A percentile compares a stretch with the other conserved stretches of the same genome.
These are phyloP conservation scores for Elongisporangium senticosum DNA, from an alignment of 352 stramenopile genomes.

Conservation along the genomic window DNA sequence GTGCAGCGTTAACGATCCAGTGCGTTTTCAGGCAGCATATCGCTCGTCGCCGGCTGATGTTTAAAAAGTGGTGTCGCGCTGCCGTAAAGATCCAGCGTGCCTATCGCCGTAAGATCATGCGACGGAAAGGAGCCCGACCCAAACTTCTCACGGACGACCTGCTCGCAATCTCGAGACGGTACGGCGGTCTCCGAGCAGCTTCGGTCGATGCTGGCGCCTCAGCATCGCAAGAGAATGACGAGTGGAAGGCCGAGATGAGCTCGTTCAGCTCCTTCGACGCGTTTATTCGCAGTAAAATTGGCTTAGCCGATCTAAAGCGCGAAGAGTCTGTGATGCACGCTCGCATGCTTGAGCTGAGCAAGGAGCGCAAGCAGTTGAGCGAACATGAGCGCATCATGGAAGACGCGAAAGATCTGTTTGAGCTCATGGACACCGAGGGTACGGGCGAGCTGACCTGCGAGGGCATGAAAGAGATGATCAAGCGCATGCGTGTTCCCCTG, in stretches of 20 bases:
- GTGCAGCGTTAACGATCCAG: constrained; percentile 43
- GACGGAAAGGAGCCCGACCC: constrained; percentile 27
- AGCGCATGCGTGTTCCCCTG: constrained; percentile 52
- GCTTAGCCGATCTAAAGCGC: constrained; percentile 41
- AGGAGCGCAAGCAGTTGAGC: constrained; percentile 29
- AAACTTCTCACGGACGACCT: constrained; percentile 44
- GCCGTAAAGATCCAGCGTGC: constrained; percentile 49
- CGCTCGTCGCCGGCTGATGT: constrained; percentile 38
- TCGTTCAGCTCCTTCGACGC: constrained; percentile 52
- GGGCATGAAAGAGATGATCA: constrained; percentile 39
- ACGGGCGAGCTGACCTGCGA: constrained; percentile 45
- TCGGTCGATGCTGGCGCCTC: constrained; percentile 1
- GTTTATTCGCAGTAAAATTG: constrained; percentile 40
- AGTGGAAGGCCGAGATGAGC: constrained; percentile 46
- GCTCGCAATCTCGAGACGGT: constrained; percentile 30
- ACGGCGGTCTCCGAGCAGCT: constrained; percentile 13
- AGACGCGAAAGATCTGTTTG: constrained; percentile 62
- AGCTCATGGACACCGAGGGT: constrained; percentile 52
- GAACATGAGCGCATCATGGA: constrained; percentile 38
- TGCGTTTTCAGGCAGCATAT: constrained; percentile 66
- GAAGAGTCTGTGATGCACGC: constrained; percentile 40
- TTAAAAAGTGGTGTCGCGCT: constrained; percentile 43
- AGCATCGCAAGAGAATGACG: constrained; percentile 1
- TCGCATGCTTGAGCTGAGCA: constrained; percentile 30
- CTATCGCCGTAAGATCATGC: constrained; percentile 42